phyloP scores from a whole-genome alignment of 352 stramenopile species.

The Salisapilia sapeloensis region DNA sequence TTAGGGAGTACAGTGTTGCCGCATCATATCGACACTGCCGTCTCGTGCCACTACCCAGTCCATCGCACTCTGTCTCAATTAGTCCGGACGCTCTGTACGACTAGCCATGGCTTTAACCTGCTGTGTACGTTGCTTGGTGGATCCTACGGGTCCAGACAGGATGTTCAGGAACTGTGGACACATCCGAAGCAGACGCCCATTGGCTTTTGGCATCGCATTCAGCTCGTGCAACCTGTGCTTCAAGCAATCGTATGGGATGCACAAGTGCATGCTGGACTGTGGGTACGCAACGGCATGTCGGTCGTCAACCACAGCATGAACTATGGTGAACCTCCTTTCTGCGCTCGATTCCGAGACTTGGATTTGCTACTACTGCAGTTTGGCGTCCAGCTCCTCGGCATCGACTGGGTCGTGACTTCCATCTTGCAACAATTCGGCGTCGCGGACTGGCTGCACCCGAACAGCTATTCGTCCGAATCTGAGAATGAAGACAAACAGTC shows the following conservation, averaged over 20 bases:
- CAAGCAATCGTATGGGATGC: slow-evolving; percentile 79
- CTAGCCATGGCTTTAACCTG: slow-evolving; percentile 28
- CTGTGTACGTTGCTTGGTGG: too few species aligned
- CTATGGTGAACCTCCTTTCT: slow-evolving; percentile 79
- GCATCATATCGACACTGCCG: slow-evolving; percentile 36
- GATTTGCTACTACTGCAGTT: slow-evolving; percentile 72
- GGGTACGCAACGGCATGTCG: slow-evolving; percentile 70
- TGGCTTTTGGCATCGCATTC: slow-evolving; percentile 68
- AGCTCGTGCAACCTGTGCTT: slow-evolving; percentile 59
- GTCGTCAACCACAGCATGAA: slow-evolving; percentile 84
- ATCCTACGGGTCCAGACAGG: too few species aligned
- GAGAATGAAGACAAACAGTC: slow-evolving; percentile 12
- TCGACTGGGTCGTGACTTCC: slow-evolving; percentile 66
- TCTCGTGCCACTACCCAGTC: slow-evolving; percentile 70
- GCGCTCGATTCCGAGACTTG: slow-evolving; percentile 62
- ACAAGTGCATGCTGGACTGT: slow-evolving; percentile 68
- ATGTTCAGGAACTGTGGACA: too few species aligned
- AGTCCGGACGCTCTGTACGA: slow-evolving; percentile 49
- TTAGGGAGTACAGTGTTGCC: slow-evolving; percentile 28
- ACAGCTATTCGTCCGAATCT: too few species aligned
- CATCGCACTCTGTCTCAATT: slow-evolving; percentile 62
- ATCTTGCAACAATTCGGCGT: slow-evolving; percentile 55
- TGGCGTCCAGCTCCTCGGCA: slow-evolving; percentile 44
- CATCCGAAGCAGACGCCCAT: slow-evolving; percentile 34
- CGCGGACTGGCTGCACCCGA: slow-evolving; percentile 20